Conservation (phyloP, 192 early-diverging fungal genomes). For the Backusella circina region DNA sequence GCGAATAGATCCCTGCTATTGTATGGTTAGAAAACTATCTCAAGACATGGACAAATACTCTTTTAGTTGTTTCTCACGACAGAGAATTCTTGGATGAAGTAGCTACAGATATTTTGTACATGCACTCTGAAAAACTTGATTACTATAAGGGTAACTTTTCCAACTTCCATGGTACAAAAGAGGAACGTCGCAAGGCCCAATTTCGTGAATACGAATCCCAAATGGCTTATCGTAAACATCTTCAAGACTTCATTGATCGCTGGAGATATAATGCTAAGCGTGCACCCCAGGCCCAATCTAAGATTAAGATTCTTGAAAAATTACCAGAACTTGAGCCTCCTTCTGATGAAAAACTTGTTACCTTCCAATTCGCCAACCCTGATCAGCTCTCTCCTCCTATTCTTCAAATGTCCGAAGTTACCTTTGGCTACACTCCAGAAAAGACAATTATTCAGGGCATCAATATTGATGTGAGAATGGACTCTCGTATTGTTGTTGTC, state of each 20-base stretch:
- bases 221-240: constrained; percentile 86
- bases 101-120: constrained; percentile 94
- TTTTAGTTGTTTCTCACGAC: constrained; percentile 98
- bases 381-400: constrained; percentile 95
- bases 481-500: constrained; percentile 96
- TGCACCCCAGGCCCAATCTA: constrained; percentile 94
- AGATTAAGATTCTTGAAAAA: constrained; percentile 98
- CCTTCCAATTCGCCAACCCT: constrained; percentile 91
- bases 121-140: constrained; percentile 90
- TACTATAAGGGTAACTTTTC: constrained; percentile 96
- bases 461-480: constrained; percentile 94
- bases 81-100: constrained; percentile 96
- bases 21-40: constrained; percentile 97
- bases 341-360: constrained; percentile 70
- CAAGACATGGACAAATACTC: constrained; percentile 84
- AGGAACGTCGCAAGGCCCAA: constrained; percentile 89
- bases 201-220: constrained; percentile 96
- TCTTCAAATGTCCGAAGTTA: constrained; percentile 89
- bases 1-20: constrained; percentile 80
- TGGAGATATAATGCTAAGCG: constrained; percentile 99
- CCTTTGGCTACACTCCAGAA: constrained; percentile 82
- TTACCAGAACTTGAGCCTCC: constrained; percentile 88
- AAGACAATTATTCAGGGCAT: constrained; percentile 80
- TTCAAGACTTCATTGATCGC: constrained; percentile 97
- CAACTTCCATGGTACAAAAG: constrained; percentile 83